Base-by-base conservation (phyloP, 179 eudicot genomes). In the Silene vulgaris region DNA sequence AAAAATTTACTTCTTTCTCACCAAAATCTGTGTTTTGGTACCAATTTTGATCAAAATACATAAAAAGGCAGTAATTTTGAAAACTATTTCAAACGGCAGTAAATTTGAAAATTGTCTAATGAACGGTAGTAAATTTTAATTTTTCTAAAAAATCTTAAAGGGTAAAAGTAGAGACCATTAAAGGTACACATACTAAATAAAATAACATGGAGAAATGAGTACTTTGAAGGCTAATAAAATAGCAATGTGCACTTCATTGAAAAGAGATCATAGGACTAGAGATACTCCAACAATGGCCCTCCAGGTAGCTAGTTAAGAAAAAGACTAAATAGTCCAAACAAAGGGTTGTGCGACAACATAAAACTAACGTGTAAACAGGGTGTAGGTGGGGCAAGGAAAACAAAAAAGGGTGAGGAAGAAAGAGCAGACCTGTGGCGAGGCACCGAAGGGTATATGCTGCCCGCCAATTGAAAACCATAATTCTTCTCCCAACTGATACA, bases 381-480 rank as follows among this genome's bases (percentile, higher is more conserved):
- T 30, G 70, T 5, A 35, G 6, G 0, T 3, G 73, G 14, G 59
- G 11, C 52, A 43, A 40, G 56, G 30, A 61, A 43, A 37, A 67
- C 5, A 23, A 30, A 35, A 19, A 19, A 13, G 72, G 37, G 20
- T 12, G 8, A 29, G 23, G 5, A 5, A 74, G 69, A 63, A 28
- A 62, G 65, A 71, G 62, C 37, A 40, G 72, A 94, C 99, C 90
- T 95, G 99, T 26, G 97, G 96, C 20, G 97, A 90, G 76, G 97
- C 95, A 83, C 99, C 97, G 84, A 95, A 95, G 30, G 97, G 91
- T 66, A 95, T 88, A 77, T 86, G 93, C 81, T 95, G 99, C 60
- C 92, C 96, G 1, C 99, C 97, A 81, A 86, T 85, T 57, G 90
- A 84, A 85, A 95, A 95, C 88, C 85, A 80, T 37, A 95, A 74